Base-by-base conservation (phyloP, 2,329 filamentous ascomycete species). In the Akanthomyces dipterigenus region DNA sequence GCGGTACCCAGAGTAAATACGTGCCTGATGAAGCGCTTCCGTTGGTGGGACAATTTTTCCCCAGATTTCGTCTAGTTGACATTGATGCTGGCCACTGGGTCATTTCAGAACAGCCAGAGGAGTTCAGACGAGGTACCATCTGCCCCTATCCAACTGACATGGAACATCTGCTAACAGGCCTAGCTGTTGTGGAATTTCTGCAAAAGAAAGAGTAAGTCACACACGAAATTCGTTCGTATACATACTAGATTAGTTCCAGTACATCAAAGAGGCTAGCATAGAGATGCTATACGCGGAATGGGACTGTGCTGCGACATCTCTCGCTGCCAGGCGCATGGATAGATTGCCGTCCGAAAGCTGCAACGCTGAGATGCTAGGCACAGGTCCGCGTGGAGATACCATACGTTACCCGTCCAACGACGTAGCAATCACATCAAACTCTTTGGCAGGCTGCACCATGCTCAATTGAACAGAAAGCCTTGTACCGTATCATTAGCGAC, bases 31-130 rank as follows among this genome's bases (percentile, higher is more conserved):
- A 96, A 74, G 82, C 86, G 57, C 75, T 96, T 53, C 90, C 90
- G n/a, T 76, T 88, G 20, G 88, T 95, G 67, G 90, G 90, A 3
- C 81, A 85, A 64, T 95, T 96, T 75, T 96, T 96, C 70, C 91
- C 91, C 12, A 79, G 80, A 26, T 96, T 95, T 69, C 77, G 84
- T 70, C 69, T 95, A 34, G 84, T 80, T 54, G 88, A 93, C 74
- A 77, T 96, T 36, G 87, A 95, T 42, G 83, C 87, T 9, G 91
- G 91, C 0, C 91, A 96, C 73, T 96, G 91, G 91, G 78, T 96
- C 5, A 92, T 93, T 64, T 91, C 89, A n/a, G 91, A 96, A 78
- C 88, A 91, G 67, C 91, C 91, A 0, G 86, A 91, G 70, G 86
- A 80, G 11, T 96, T 96, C 66, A 84, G 87, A 70, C 77, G 83